Conservation (phyloP, 2,329 filamentous ascomycete genomes). For the Graphiopsis chlorocephala region DNA sequence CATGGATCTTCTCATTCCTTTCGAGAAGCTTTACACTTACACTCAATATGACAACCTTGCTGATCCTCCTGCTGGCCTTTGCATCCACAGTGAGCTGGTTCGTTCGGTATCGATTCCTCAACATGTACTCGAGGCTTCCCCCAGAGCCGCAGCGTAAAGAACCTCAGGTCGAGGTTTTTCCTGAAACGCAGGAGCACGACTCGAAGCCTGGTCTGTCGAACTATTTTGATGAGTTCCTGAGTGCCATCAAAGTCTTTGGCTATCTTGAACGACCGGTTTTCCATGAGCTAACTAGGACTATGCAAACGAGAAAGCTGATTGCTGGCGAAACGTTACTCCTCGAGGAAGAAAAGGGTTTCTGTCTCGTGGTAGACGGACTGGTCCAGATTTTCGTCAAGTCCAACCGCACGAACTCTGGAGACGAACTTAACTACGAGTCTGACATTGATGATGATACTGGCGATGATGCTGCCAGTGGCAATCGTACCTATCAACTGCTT, state of each 20-base stretch:
- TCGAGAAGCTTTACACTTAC: constrained; percentile 94
- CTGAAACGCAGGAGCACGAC: constrained; percentile 85
- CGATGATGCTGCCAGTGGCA: constrained; percentile 65
- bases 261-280: constrained; percentile 96
- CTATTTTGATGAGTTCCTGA: constrained; percentile 95
- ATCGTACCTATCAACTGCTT: constrained; percentile 88
- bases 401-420: constrained; percentile 50
- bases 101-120: constrained; percentile 90
- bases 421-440: constrained; percentile 41
- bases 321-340: constrained; percentile 92
- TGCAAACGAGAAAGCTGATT: constrained; percentile 96
- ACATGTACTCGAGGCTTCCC: constrained; percentile 92
- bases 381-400: constrained; percentile 99
- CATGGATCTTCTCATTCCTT: constrained; percentile 83
- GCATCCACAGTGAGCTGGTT: constrained; percentile 90
- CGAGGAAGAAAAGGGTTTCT: constrained; percentile 98
- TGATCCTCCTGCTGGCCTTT: constrained; percentile 72
- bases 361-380: constrained; percentile 90
- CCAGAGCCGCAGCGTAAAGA: constrained; percentile 95
- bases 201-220: constrained; percentile 90
- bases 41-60: constrained; percentile 96
- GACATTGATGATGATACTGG: constrained; percentile 47
- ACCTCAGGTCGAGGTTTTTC: constrained; percentile 90
- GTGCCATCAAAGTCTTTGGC: constrained; percentile 98
- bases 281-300: constrained; percentile 92